Base-by-base conservation (phyloP, 495 filamentous ascomycete genomes). In the Neurospora terricola region DNA sequence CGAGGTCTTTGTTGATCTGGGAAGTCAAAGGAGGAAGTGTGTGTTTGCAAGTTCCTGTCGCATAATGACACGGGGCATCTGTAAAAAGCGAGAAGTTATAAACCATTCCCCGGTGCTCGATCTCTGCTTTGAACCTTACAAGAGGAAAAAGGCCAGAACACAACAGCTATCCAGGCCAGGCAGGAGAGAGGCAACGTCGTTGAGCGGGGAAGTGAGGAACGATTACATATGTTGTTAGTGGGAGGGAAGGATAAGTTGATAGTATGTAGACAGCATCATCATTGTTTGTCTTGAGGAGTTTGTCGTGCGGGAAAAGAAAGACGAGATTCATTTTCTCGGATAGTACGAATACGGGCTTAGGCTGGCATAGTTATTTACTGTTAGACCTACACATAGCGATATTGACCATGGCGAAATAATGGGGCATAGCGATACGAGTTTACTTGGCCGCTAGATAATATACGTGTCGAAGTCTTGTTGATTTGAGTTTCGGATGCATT, bases 251-350 rank as follows among this genome's bases (percentile, higher is more conserved):
- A 16, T 23, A 8, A 27, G 48, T 59, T 16, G 48, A 59, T 62
- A 62, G 54, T 62, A 34, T 18, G 54, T 62, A 62, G 54, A 62
- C 54, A 62, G 54, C 27, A 30, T 62, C 54, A 30, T 62, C 54
- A 62, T 71, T 69, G n/a, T 69, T 42, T 34, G 36, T n/a, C 71
- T 38, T 72, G 34, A 70, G 34, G 34, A 70, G 54, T 62, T 72
- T 16, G 48, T 70, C 2, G 30, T 73, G 36, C 37, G 54, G 27
- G 69, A 38, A 48, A 59, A 74, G 45, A 71, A 37, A 62, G 70
- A 21, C 27, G 40, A 6, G 48, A 12, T 69, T 70, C 37, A 21
- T 72, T 69, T 62, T 70, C 38, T 69, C 21, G 30, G 11, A 34
- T 62, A 62, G 23, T 34, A 34, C 54, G 54, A 30, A 16, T 30